Evolutionary conservation across 805 yeast species (phyloP), one percentile per base, ranked within the genome.

Genomic region (Alloascoidea africana): DNA sequence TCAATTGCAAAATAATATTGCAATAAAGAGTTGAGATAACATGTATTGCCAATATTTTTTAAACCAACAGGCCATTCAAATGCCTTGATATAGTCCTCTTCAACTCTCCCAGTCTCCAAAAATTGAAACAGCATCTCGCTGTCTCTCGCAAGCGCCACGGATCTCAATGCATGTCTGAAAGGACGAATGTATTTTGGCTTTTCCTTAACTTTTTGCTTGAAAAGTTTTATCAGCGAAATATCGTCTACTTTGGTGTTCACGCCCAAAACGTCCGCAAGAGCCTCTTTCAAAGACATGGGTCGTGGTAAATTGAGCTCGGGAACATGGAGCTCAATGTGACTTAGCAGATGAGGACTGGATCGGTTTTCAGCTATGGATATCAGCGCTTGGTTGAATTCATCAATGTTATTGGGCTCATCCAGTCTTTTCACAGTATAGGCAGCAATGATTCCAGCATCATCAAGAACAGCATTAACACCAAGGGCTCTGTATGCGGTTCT

Each of bases 21-120:
- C 33, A 89, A 59, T 36, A 91, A 62, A 0, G 97, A 89, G 53
- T 91, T 89, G 54, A 91, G 63, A 47, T 87, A 87, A 56, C 98
- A 91, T 0, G 98, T 89, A 53, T 91, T 91, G 16, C 98, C 98
- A 43, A 86, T 87, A 52, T 91, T 91, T 55, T 80, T 83, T 50
- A 91, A 65, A 0, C 98, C 98, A 3, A 85, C 83, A 0, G 98
- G 98, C 72, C 89, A 76, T 8, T 23, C 30, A 23, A 23, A 23
- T 8, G 17, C 17, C 30, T 11, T 18, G 17, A 33, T 14, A 5
- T 8, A 17, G 23, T 34, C 39, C 40, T 14, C 38, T 39, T 23
- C 38, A 39, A 18, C 34, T 43, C 33, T 42, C 45, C 46, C 48
- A 14, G 40, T 36, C 14, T 36, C 70, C 32, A 81, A 57, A 50